Conservation (phyloP, 805 yeast genomes). For the Zygoascus bituminiphila region DNA sequence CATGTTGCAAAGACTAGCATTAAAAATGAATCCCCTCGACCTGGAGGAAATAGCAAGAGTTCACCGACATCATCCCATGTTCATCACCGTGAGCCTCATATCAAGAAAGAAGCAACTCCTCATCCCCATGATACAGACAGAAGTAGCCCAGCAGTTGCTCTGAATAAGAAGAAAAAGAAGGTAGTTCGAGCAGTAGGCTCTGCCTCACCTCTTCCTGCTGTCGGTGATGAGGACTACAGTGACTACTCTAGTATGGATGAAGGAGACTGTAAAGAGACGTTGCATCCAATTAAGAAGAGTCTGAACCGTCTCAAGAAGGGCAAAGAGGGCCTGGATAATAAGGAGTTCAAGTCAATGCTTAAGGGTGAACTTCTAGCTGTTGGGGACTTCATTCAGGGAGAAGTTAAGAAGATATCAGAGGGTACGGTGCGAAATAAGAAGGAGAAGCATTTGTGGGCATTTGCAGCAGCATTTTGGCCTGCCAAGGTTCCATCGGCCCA, state of each 20-base stretch:
- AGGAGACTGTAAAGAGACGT: constrained; percentile 46
- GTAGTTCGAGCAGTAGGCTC: neutral
- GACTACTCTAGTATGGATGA: constrained; percentile 80
- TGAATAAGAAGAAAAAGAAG: constrained; percentile 3
- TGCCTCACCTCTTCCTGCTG: neutral
- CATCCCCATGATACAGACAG: neutral
- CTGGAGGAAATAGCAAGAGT: neutral
- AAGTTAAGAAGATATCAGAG: constrained; percentile 22
- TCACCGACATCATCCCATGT: neutral
- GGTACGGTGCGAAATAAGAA: constrained; percentile 29
- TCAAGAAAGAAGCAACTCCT: constrained; percentile 1
- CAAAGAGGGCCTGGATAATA: constrained; percentile 60
- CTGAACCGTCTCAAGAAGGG: constrained; percentile 63
- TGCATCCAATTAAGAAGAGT: constrained; percentile 62
- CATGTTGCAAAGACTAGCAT: neutral
- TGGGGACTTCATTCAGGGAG: constrained; percentile 58
- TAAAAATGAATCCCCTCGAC: neutral
- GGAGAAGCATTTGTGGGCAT: constrained; percentile 72
- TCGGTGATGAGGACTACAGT: constrained; percentile 26
- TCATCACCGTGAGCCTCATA: neutral
- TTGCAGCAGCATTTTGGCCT: constrained; percentile 83
- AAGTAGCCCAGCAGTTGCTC: neutral
- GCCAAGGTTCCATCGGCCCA: constrained; percentile 60
- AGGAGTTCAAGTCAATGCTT: constrained; percentile 67
- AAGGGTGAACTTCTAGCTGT: constrained; percentile 60